Percentiles rank a stretch among this genome's conserved stretches.
Conservation (phyloP, 306 rosid genomes). For the Biancaea sappan region DNA sequence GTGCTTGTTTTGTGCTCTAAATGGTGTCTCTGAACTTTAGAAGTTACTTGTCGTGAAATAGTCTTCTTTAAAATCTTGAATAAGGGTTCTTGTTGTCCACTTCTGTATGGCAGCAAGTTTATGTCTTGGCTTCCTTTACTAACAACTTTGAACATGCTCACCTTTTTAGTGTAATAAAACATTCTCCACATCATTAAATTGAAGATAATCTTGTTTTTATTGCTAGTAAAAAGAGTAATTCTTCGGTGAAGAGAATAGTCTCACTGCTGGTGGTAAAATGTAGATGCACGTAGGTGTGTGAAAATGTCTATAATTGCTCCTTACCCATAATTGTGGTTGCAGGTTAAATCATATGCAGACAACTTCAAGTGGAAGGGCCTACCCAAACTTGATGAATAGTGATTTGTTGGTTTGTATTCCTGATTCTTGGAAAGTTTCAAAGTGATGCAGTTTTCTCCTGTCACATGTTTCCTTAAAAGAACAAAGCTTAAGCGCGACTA, state of each 20-base stretch:
- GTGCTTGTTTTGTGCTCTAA: background rate
- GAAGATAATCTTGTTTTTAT: background rate
- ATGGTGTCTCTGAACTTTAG: background rate
- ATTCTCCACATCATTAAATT: background rate
- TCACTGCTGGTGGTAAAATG: background rate
- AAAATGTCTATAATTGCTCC: background rate
- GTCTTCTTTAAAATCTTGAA: background rate
- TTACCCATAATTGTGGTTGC: constrained; percentile 31
- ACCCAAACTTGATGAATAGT: constrained; percentile 48
- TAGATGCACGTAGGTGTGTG: background rate
- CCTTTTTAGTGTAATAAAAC: background rate
- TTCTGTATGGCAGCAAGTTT: background rate
- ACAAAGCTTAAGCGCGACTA: constrained; percentile 36
- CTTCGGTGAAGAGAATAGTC: background rate
- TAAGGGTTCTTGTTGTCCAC: background rate
- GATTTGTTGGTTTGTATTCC: constrained; percentile 39
- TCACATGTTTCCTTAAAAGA: constrained; percentile 32
- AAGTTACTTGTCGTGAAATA: background rate
- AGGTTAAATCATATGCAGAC: constrained; percentile 89
- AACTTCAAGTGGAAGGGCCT: constrained; percentile 97
- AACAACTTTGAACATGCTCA: background rate
- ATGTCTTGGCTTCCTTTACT: background rate
- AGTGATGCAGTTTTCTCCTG: constrained; percentile 40
- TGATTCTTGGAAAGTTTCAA: constrained; percentile 32
- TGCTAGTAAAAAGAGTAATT: background rate